A percentile compares a stretch with the other conserved stretches of the same genome.
phyloP scores from a whole-genome alignment of 495 filamentous ascomycete species.

The Penicillium alfredii region DNA sequence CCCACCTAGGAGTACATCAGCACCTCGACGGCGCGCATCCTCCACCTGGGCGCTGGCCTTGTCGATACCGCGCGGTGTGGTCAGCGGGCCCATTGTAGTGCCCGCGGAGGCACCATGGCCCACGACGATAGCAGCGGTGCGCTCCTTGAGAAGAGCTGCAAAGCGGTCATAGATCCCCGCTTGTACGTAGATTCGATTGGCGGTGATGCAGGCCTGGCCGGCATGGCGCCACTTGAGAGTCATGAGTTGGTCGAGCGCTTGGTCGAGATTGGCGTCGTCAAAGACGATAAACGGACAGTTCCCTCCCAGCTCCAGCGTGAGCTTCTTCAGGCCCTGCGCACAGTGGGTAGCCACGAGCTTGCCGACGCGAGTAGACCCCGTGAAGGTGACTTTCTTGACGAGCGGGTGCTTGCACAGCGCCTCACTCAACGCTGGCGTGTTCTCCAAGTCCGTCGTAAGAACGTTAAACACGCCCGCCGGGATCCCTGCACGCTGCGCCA shows the following conservation, averaged over 20 bases:
- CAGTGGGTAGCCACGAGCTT: constrained; percentile 56
- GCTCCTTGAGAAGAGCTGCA: constrained; percentile 47
- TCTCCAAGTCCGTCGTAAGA: constrained; percentile 51
- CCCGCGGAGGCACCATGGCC: constrained; percentile 55
- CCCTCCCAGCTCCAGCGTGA: constrained; percentile 67
- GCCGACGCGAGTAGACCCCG: constrained; percentile 60
- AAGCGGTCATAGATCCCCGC: constrained; percentile 49
- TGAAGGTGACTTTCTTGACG: constrained; percentile 70
- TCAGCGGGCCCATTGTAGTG: constrained; percentile 64
- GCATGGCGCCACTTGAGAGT: constrained; percentile 61
- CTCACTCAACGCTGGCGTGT: constrained; percentile 58
- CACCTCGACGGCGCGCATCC: constrained; percentile 57
- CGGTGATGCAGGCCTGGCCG: constrained; percentile 69
- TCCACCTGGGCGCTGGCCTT: constrained; percentile 58
- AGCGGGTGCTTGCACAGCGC: constrained; percentile 58
- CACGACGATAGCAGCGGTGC: constrained; percentile 51
- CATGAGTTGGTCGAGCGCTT: constrained; percentile 55
- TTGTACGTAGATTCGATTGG: constrained; percentile 69
- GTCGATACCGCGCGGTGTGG: constrained; percentile 56
- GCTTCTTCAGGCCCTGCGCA: constrained; percentile 60
- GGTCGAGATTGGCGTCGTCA: constrained; percentile 63
- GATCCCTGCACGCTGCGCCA: constrained; percentile 50
- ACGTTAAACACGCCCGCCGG: constrained; percentile 53
- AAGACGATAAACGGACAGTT: constrained; percentile 73
- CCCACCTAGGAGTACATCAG: constrained; percentile 53